Base-by-base conservation (phyloP, 2,329 filamentous ascomycete genomes). In the Colletotrichum sublineola region DNA sequence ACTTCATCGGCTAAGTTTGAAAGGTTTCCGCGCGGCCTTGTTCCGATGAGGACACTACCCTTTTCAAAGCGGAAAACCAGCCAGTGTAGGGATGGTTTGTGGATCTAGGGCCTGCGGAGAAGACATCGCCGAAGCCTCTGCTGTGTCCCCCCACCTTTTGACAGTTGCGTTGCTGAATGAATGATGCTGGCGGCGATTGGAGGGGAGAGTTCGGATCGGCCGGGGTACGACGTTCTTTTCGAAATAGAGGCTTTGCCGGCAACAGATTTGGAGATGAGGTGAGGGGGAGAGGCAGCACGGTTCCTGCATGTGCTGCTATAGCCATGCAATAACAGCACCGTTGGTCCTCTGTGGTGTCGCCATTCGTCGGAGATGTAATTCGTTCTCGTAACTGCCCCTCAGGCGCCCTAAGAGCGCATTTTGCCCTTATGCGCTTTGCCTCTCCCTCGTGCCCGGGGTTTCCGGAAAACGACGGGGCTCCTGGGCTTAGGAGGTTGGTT, bases 241-340 rank as follows among this genome's bases (percentile, higher is more conserved):
- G 55, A 66, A 58, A 42, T 55, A 38, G 50, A 62, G 68, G 24
- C 29, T 64, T 60, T 64, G 15, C 42, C 31, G 33, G 53, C n/a
- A 33, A 48, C 20, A 69, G 48, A 60, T 46, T 72, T 69, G 60
- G 66, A 64, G 66, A 48, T 46, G 63, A 58, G 58, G 42, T 55
- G 66, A 72, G 65, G 66, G 66, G 69, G 55, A 40, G 46, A 24
- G n/a, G 60, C 55, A 42, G 62, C 55, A 56, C 48, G 61, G 71
- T 73, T 73, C 67, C 67, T 71, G 67, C 71, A 62, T 73, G 57
- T 63, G 38, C 55, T 48, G 40, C 31, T 40, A 57, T 56, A 44
- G 56, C 18, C 48, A 12, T 58, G 11, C 18, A 31, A 46, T 65
- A 61, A 55, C 40, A 61, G 60, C 56, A 48, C 38, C 53, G 48